A percentile compares a stretch with the other conserved stretches of the same genome.
These are phyloP conservation scores for Parsonsia alboflavescens DNA, from an alignment of 257 asterid genomes.

Conservation along the genomic window DNA sequence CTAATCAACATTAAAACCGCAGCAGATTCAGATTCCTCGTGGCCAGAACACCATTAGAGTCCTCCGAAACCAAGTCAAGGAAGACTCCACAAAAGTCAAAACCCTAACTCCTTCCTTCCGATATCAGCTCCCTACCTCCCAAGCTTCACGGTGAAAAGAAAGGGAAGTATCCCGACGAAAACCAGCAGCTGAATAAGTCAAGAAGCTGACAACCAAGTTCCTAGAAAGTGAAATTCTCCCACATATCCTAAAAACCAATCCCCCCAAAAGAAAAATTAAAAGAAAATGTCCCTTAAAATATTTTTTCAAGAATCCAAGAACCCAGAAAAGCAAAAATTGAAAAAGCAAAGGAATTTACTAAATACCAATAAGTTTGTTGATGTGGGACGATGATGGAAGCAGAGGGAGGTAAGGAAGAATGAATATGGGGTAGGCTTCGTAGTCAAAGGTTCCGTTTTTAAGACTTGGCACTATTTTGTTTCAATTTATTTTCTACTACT, in stretches of 20 bases:
- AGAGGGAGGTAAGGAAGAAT: background rate
- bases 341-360: background rate
- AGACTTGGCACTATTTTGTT: conserved; percentile 1
- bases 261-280: background rate
- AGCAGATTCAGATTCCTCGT: conserved; percentile 19
- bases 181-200: background rate
- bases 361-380: background rate
- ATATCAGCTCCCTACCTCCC: background rate
- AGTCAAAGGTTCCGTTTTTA: conserved; percentile 29
- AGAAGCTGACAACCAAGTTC: conserved; percentile 1
- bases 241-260: background rate
- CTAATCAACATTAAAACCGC: conserved; percentile 18
- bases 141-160: background rate
- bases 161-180: background rate
- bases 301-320: background rate
- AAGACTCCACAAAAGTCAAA: conserved; percentile 8
- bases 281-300: background rate
- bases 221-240: background rate
- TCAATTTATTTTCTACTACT: background rate
- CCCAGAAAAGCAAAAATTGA: conserved; percentile 5
- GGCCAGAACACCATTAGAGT: background rate
- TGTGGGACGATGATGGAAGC: background rate
- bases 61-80: background rate
- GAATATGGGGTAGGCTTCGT: conserved; percentile 5
- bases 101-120: conserved; percentile 15